Conservation (phyloP, 148 eudicot species). For the Vaccinium macrocarpon region DNA sequence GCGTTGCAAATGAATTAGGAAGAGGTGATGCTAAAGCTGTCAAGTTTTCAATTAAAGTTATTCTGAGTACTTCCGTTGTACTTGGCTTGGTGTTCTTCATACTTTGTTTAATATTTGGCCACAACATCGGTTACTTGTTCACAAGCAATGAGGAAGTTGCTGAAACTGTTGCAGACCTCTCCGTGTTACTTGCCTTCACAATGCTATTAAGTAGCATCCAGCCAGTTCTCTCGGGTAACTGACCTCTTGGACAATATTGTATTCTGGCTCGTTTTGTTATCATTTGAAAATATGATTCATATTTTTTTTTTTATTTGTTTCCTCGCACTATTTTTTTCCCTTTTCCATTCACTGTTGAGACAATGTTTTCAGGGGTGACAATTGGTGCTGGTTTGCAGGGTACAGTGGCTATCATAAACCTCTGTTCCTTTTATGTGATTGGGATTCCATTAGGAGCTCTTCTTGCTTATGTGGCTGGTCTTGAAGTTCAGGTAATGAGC, state of each 20-base stretch:
- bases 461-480: conserved; percentile 44
- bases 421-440: conserved; percentile 45
- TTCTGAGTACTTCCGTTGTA: conserved; percentile 41
- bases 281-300: neutral
- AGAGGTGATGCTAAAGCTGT: conserved; percentile 63
- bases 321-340: neutral
- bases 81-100: conserved; percentile 44
- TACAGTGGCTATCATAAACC: conserved; percentile 45
- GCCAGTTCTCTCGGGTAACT: conserved; percentile 47
- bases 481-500: conserved; percentile 40
- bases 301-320: neutral
- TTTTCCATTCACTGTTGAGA: neutral
- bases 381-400: conserved; percentile 53
- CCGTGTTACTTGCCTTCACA: conserved; percentile 37
- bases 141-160: conserved; percentile 42
- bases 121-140: conserved; percentile 33
- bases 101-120: conserved; percentile 32
- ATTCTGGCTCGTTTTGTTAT: neutral
- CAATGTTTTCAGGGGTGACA: conserved; percentile 39
- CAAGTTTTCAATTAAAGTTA: conserved; percentile 63
- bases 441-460: conserved; percentile 52
- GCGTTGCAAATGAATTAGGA: conserved; percentile 77
- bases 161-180: conserved; percentile 36
- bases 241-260: neutral
- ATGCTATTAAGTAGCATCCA: conserved; percentile 42